Base-by-base conservation (phyloP, 371 early-diverging fungal genomes). In the Rhizopus stolonifer region DNA sequence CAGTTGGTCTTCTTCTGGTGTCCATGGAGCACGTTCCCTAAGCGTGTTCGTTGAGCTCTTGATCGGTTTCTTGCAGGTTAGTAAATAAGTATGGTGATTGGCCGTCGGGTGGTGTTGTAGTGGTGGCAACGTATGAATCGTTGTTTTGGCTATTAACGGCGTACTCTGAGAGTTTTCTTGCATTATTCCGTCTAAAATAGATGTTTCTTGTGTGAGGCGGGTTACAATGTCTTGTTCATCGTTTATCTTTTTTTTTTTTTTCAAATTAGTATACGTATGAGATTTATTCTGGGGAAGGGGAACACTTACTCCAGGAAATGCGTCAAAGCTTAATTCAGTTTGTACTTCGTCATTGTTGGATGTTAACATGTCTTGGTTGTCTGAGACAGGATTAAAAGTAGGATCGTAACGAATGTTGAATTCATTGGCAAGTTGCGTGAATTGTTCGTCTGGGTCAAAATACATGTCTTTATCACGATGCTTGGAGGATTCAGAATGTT, bases 1-100 rank as follows among this genome's bases (percentile, higher is more conserved):
- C 11, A 82, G 59, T 14, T 80, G 74, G 60, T 92, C 90, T 39
- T 92, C 92, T 56, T 85, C 86, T 9, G 81, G 75, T 10, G 89
- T 85, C 92, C 92, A 92, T 5, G 62, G 79, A 55, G 57, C 80
- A 54, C 64, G 58, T 42, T 71, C 71, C 19, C 67, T 52, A 11
- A 49, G 47, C 0, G 54, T 49, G 23, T 53, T 18, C 0, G 31
- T 4, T 29, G 10, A 29, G 10, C 31, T 10, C 10, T 29, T 29
- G 4, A 29, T 29, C 10, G 31, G 31, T 10, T 29, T 29, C 31
- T 29, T 29, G 10, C 31, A 29, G 10, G 31, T 29, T 10, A 29
- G 31, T 29, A 29, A 10, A 29, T 29, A 29, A 29, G 31, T 29
- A 29, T 29, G 31, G 31, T 29, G 31, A 10, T 10, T 29, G 31